Base-by-base conservation (phyloP, 768 basidiomycete species). In the Rhizopogon vinicolor region DNA sequence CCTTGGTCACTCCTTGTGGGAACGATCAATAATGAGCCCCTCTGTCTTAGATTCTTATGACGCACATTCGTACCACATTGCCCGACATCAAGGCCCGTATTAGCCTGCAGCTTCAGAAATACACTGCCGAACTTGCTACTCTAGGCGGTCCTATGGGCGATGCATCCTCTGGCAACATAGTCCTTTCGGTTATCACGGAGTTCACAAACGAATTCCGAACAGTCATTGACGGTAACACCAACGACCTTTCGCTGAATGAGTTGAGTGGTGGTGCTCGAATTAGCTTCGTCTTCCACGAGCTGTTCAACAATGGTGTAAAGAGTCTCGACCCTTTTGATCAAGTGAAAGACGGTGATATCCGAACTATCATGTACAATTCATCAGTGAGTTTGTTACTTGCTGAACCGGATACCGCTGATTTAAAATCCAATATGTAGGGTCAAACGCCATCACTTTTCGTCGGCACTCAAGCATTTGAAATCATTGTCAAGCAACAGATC, bases 401-500 rank as follows among this genome's bases (percentile, higher is more conserved):
- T 19, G 31, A 5, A 45, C 25, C 2, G 14, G 33, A 37, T 18
- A 31, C 8, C 53, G n/a, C n/a, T 16, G 31, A 48, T 50, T 45
- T 29, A 48, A 54, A 7, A 25, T 49, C 29, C 16, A 41, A 31
- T 13, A 9, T 52, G 1, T 59, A 93, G 89, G 97, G 97, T 67
- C 97, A 93, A 6, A 96, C 94, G 1, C 97, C 97, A 19, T 86
- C 95, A 0, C 78, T 99, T 5, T 98, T 99, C 68, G 95, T 99
- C 49, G 94, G 96, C 18, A 96, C 97, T 0, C 86, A 91, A 56
- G 97, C 96, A 7, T 99, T 99, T 64, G 97, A 99, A 65, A 92
- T 95, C 57, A 98, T 99, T 62, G 93, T 98, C 63, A 99, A 98
- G 77, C 93, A 98, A 69, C 97, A 99, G 73, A 99, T 99, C 72